phyloP scores from a whole-genome alignment of 306 rosid genomes.

The Fragaria ananassa region DNA sequence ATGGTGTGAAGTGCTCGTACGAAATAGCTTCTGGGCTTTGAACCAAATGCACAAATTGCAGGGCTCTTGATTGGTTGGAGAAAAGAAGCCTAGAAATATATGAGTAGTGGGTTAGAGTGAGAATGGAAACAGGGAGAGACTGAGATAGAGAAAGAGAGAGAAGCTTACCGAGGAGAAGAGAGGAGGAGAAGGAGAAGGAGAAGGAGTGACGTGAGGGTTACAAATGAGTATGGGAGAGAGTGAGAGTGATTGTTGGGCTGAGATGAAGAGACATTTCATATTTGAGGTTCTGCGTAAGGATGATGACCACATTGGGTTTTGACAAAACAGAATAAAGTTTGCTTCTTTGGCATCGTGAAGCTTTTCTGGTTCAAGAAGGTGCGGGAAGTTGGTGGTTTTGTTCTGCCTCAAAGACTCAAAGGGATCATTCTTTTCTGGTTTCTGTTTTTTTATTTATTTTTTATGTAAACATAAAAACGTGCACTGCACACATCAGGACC shows the following conservation, averaged over 20 bases:
- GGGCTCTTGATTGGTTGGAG: constrained; percentile 28
- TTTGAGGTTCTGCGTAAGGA: constrained; percentile 27
- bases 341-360: neutral
- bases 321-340: neutral
- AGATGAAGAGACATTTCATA: constrained; percentile 36
- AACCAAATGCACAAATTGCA: constrained; percentile 39
- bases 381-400: neutral
- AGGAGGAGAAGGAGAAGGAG: constrained; percentile 25
- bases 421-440: no score
- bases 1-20: constrained; percentile 28
- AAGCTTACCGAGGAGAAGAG: constrained; percentile 39
- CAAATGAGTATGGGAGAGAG: constrained; percentile 23
- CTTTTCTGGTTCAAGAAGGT: neutral
- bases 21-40: constrained; percentile 13
- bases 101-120: neutral
- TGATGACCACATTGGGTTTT: constrained; percentile 39
- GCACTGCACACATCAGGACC: no score
- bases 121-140: no score
- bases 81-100: constrained; percentile 40
- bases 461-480: no score
- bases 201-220: neutral
- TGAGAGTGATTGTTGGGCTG: constrained; percentile 23
- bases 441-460: no score
- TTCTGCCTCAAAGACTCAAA: neutral
- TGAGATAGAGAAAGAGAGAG: neutral